Evolutionary conservation across 1,139 yeast genomes (phyloP).

Genomic region (Pichia sp.): DNA sequence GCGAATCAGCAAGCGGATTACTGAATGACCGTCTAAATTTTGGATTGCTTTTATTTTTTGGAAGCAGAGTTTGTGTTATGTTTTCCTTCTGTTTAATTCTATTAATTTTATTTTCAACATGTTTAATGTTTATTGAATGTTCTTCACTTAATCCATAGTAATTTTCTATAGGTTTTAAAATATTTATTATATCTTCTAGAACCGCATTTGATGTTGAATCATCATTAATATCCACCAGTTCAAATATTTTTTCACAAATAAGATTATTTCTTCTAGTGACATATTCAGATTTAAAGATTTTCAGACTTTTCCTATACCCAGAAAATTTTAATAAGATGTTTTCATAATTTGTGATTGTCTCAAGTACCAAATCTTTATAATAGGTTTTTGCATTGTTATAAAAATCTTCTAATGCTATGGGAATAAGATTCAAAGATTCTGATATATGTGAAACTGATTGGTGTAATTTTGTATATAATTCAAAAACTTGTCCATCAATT

Average conservation of each 20-base stretch:
- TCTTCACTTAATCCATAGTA: slow-evolving; percentile 4
- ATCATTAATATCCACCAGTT: neutral
- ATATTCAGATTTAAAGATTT: slow-evolving; percentile 37
- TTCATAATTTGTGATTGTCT: slow-evolving; percentile 37
- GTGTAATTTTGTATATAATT: slow-evolving; percentile 31
- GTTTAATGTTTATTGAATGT: neutral
- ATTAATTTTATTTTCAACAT: slow-evolving; percentile 3
- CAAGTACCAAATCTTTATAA: slow-evolving; percentile 33
- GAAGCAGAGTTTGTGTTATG: slow-evolving; percentile 3
- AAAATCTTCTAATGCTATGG: slow-evolving; percentile 46
- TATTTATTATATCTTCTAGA: slow-evolving; percentile 28
- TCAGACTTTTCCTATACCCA: slow-evolving; percentile 36
- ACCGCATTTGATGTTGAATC: slow-evolving; percentile 35
- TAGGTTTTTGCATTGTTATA: slow-evolving; percentile 29
- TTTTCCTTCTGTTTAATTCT: slow-evolving; percentile 3
- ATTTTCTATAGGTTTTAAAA: slow-evolving; percentile 9
- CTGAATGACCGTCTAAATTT: slow-evolving; percentile 10
- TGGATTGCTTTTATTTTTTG: neutral
- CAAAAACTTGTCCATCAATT: slow-evolving; percentile 28
- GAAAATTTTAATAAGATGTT: slow-evolving; percentile 37
- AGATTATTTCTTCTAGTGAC: slow-evolving; percentile 54
- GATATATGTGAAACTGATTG: slow-evolving; percentile 42
- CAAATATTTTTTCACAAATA: slow-evolving; percentile 27
- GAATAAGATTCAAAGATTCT: slow-evolving; percentile 57
- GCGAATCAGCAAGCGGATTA: slow-evolving; percentile 12